phyloP scores from a whole-genome alignment of 2,329 filamentous ascomycete species.

The Chaetomium sp. region DNA sequence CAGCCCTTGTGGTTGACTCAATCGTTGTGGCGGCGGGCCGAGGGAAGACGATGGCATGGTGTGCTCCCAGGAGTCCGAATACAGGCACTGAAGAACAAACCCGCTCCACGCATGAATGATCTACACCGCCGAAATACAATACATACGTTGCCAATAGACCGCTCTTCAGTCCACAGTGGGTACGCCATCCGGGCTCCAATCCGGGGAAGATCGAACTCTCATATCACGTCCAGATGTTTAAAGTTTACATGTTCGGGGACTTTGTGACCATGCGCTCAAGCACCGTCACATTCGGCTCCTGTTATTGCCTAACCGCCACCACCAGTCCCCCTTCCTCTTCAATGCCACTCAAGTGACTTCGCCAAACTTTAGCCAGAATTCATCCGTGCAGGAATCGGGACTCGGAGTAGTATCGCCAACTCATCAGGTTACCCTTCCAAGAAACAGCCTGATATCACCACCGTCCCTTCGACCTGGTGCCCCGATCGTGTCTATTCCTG shows the following conservation, averaged over 20 bases:
- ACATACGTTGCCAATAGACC: too few relatives aligned
- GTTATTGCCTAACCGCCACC: not conserved
- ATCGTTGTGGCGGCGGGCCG: not conserved
- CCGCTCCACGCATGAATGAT: not conserved
- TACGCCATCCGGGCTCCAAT: not conserved
- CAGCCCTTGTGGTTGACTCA: not conserved
- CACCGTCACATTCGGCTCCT: not conserved
- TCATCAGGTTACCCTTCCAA: not conserved
- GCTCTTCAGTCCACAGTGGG: not conserved
- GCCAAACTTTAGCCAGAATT: conserved; percentile 15
- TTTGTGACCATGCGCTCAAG: not conserved
- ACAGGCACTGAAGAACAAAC: not conserved
- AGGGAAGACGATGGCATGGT: too few relatives aligned
- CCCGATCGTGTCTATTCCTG: not conserved
- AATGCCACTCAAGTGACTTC: conserved; percentile 5
- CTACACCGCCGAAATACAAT: too few relatives aligned
- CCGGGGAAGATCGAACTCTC: not conserved
- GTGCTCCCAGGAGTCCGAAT: not conserved
- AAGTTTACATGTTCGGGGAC: not conserved
- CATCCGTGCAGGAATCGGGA: conserved; percentile 2
- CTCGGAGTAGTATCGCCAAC: not conserved
- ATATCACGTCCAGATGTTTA: not conserved
- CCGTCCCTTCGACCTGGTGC: not conserved
- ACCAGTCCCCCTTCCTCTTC: not conserved
- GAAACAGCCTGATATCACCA: conserved; percentile 9